Conservation (phyloP, 441 rosid species). For the Gossypium lobatum region DNA sequence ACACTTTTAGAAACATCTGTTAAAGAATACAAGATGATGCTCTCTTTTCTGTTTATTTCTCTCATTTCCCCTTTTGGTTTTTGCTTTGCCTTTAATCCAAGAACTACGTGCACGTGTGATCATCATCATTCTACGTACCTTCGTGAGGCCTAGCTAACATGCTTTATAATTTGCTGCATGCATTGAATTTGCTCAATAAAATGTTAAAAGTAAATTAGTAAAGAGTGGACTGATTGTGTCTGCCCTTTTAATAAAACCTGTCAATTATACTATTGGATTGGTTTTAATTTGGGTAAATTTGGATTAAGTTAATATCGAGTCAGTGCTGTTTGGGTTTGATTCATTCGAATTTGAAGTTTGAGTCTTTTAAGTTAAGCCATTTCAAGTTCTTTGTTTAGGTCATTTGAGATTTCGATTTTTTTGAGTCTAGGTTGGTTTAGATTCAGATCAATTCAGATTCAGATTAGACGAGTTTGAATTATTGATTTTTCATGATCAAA, state of each 20-base stretch:
- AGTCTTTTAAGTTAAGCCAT: no score
- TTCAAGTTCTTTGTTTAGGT: no score
- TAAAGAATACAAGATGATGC: background rate
- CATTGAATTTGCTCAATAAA: background rate
- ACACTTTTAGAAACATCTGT: slow-evolving; percentile 24
- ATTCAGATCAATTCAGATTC: no score
- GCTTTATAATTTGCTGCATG: background rate
- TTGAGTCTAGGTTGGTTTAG: no score
- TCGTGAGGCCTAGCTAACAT: slow-evolving; percentile 20
- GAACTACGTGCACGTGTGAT: slow-evolving; percentile 38
- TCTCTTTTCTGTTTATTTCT: background rate
- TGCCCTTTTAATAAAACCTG: background rate
- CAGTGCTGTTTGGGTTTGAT: no score
- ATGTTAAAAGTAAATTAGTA: background rate
- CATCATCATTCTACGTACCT: slow-evolving; percentile 34
- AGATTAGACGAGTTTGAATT: no score
- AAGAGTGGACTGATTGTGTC: background rate
- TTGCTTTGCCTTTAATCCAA: slow-evolving; percentile 16
- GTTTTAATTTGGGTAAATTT: background rate
- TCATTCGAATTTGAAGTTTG: no score
- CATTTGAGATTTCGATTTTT: no score
- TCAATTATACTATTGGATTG: no score
- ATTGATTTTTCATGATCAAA: no score
- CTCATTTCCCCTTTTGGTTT: background rate
- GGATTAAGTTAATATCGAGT: no score